Evolutionary conservation across 345 rosid species (phyloP).

Genomic region (Trapa incisa): DNA sequence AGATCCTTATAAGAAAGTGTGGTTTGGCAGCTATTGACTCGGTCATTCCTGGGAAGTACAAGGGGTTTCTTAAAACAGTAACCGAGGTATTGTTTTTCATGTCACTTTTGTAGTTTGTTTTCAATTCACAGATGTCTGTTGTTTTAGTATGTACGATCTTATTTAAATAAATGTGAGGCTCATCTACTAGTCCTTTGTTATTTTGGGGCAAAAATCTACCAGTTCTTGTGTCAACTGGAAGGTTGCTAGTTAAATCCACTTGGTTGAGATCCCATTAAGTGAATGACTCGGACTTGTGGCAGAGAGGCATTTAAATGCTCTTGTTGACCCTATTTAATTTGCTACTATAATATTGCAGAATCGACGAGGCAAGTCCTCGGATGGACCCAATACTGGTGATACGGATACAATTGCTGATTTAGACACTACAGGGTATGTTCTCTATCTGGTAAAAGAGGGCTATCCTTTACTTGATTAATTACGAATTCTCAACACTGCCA

Average conservation of each 20-base stretch:
- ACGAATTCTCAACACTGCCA: neutral
- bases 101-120: neutral
- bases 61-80: constrained; percentile 56
- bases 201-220: too few relatives aligned
- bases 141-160: neutral
- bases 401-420: constrained; percentile 13
- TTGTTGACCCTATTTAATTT: neutral
- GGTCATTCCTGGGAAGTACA: constrained; percentile 63
- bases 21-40: constrained; percentile 55
- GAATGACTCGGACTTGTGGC: neutral
- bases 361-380: constrained; percentile 45
- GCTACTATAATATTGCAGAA: constrained; percentile 31
- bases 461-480: neutral
- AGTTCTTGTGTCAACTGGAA: neutral
- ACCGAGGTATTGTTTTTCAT: constrained; percentile 37
- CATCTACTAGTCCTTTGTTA: neutral
- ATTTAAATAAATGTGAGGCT: neutral
- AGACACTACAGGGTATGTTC: constrained; percentile 15
- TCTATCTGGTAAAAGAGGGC: neutral
- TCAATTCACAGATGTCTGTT: neutral
- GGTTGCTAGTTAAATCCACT: neutral
- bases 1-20: constrained; percentile 75
- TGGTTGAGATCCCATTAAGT: neutral
- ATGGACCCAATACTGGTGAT: constrained; percentile 20
- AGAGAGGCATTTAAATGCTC: neutral